phyloP scores from a whole-genome alignment of 306 rosid species.

The Psophocarpus tetragonolobus region DNA sequence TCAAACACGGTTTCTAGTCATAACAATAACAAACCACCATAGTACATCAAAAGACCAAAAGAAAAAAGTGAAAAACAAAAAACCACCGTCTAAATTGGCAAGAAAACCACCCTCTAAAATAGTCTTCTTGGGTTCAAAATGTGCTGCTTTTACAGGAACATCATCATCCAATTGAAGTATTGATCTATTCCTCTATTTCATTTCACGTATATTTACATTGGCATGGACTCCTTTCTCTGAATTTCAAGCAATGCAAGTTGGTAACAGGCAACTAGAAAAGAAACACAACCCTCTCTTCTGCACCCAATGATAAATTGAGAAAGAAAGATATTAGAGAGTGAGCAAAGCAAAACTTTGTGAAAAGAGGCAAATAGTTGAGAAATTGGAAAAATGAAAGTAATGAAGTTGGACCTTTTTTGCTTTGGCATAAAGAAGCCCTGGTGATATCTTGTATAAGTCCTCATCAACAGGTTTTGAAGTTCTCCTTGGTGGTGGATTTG shows the following conservation, averaged over 20 bases:
- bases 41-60: background rate
- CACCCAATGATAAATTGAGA: slow-evolving; percentile 28
- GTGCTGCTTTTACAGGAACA: slow-evolving; percentile 4
- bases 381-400: background rate
- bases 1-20: background rate
- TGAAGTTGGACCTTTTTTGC: slow-evolving; percentile 59
- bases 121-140: slow-evolving; percentile 3
- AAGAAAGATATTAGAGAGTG: background rate
- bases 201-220: slow-evolving; percentile 37
- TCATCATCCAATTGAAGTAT: slow-evolving; percentile 16
- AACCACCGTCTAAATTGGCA: slow-evolving; percentile 14
- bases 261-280: slow-evolving; percentile 79
- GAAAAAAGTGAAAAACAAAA: background rate
- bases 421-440: slow-evolving; percentile 58
- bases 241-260: slow-evolving; percentile 71
- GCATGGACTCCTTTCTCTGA: background rate
- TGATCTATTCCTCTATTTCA: slow-evolving; percentile 13
- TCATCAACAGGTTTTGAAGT: slow-evolving; percentile 77
- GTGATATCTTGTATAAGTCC: slow-evolving; percentile 83
- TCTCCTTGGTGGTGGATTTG: slow-evolving; percentile 37
- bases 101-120: background rate
- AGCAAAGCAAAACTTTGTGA: slow-evolving; percentile 10
- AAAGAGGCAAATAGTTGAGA: slow-evolving; percentile 26
- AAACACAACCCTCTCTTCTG: slow-evolving; percentile 85
- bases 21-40: background rate